A percentile compares a stretch with the other conserved stretches of the same genome.
Evolutionary conservation across 1,284 basidiomycete genomes (phyloP).

Genomic region (Stereum hirsutum): DNA sequence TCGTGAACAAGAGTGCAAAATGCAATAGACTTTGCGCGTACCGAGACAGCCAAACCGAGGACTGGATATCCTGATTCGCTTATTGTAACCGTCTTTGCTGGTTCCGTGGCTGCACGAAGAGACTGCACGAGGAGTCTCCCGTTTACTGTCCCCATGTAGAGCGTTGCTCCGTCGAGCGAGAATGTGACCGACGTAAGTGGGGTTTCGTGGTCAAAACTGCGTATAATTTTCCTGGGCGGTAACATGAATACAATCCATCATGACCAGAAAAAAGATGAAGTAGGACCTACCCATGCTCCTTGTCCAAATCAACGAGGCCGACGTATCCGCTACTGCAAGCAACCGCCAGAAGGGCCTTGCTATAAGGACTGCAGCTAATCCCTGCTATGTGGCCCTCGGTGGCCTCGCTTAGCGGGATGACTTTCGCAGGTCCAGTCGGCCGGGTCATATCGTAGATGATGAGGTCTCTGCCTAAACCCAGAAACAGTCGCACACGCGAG

Average conservation of each 20-base stretch:
- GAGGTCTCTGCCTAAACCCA: slow-evolving; percentile 43
- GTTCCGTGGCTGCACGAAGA: slow-evolving; percentile 54
- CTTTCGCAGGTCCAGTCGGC: slow-evolving; percentile 44
- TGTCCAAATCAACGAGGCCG: slow-evolving; percentile 58
- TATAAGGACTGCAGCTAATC: slow-evolving; percentile 61
- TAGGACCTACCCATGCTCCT: slow-evolving; percentile 53
- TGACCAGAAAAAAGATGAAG: background rate
- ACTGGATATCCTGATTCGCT: slow-evolving; percentile 38
- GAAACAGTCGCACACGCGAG: slow-evolving; percentile 43
- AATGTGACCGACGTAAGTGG: slow-evolving; percentile 50
- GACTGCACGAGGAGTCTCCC: slow-evolving; percentile 56
- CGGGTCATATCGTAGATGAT: slow-evolving; percentile 54
- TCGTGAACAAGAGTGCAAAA: background rate
- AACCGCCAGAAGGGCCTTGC: slow-evolving; percentile 55
- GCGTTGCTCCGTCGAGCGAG: slow-evolving; percentile 54
- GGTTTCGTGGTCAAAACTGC: slow-evolving; percentile 25
- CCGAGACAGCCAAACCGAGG: slow-evolving; percentile 47
- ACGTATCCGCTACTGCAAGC: slow-evolving; percentile 45
- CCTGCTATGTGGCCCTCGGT: slow-evolving; percentile 34
- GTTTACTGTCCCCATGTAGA: slow-evolving; percentile 54
- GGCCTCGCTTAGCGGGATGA: slow-evolving; percentile 37
- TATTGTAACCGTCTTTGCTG: slow-evolving; percentile 40
- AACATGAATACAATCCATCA: background rate
- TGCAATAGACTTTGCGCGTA: slow-evolving; percentile 15
- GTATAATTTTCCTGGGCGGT: slow-evolving; percentile 3